phyloP scores from a whole-genome alignment of 192 early-diverging fungal genomes.

The Coemansia sp. region DNA sequence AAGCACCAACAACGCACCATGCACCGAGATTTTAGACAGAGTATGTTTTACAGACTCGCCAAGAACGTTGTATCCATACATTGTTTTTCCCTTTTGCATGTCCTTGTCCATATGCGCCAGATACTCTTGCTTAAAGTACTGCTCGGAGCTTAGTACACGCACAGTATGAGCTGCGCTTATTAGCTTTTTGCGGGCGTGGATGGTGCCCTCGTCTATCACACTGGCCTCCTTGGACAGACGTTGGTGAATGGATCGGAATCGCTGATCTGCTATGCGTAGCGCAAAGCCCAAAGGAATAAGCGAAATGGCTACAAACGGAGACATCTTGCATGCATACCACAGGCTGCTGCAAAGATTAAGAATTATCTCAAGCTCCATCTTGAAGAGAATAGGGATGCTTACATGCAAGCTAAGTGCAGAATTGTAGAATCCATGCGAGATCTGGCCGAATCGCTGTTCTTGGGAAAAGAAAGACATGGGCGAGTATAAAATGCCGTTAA shows the following conservation, averaged over 20 bases:
- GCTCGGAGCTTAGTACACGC: background rate
- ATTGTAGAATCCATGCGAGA: slow-evolving; percentile 9
- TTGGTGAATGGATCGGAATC: background rate
- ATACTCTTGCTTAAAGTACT: background rate
- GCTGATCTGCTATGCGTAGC: background rate
- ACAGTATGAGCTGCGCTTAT: background rate
- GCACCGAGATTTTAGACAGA: background rate
- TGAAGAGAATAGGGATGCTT: slow-evolving; percentile 10
- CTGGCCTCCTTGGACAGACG: background rate
- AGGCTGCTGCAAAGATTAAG: background rate
- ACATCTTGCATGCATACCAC: background rate
- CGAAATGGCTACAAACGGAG: background rate
- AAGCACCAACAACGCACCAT: background rate
- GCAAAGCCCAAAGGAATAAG: background rate
- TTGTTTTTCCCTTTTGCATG: background rate
- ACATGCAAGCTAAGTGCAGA: background rate
- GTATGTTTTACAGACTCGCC: background rate
- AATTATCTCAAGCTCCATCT: slow-evolving; percentile 8
- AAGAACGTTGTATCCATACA: background rate
- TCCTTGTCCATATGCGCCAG: background rate
- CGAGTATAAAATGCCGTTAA: slow-evolving; percentile 8
- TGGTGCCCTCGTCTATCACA: background rate
- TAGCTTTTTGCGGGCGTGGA: background rate
- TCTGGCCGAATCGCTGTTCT: background rate
- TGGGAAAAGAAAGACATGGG: slow-evolving; percentile 7